These are phyloP conservation scores for Plasmodium gaboni DNA, from an alignment of 169 alveolate species.

Conservation along the genomic window DNA sequence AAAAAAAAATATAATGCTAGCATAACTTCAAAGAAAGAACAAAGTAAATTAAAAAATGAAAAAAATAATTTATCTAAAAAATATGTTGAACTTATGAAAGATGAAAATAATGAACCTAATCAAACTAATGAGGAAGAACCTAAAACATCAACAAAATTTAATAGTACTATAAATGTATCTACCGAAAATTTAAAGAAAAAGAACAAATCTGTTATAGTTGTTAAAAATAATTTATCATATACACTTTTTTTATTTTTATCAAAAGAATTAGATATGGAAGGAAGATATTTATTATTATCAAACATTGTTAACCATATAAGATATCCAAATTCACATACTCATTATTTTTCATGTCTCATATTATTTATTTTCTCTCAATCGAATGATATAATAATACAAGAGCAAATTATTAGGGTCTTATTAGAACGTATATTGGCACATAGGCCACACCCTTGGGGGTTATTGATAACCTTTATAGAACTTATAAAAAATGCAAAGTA, in stretches of 20 bases:
- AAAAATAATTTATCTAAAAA: constrained; percentile 18
- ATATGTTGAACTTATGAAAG: constrained; percentile 65
- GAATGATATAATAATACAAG: constrained; percentile 91
- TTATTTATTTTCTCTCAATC: constrained; percentile 83
- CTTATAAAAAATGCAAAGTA: constrained; percentile 89
- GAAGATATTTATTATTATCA: constrained; percentile 92
- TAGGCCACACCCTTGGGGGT: constrained; percentile 98
- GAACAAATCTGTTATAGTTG: constrained; percentile 24
- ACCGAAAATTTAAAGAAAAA: constrained; percentile 7
- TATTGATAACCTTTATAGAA: constrained; percentile 90
- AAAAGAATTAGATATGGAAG: constrained; percentile 87
- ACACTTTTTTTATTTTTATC: constrained; percentile 84
- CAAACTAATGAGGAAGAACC: background rate
- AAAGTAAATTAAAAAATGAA: constrained; percentile 6
- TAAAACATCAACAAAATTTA: background rate
- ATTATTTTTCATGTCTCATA: constrained; percentile 91
- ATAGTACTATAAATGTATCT: background rate
- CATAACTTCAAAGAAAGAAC: background rate
- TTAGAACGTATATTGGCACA: constrained; percentile 93
- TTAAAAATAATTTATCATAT: constrained; percentile 64
- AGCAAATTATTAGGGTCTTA: constrained; percentile 91
- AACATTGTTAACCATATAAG: constrained; percentile 96
- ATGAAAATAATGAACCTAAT: constrained; percentile 10
- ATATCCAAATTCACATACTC: constrained; percentile 96
- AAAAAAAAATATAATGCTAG: constrained; percentile 18